phyloP scores from a whole-genome alignment of 164 flowering plant genomes.

The Stephania yunnanensis region DNA sequence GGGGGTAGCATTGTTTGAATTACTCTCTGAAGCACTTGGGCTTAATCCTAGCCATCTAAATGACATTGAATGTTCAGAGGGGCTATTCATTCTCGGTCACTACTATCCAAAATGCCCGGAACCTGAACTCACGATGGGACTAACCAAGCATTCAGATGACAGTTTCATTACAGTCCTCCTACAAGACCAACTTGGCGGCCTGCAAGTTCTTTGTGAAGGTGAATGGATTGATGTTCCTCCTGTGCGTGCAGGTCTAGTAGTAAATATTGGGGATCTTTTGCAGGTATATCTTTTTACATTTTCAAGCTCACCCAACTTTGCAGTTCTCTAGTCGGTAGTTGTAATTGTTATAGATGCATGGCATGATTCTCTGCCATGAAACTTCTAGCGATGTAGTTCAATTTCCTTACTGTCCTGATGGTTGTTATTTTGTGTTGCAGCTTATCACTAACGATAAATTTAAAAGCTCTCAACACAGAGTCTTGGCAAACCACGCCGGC shows the following conservation, averaged over 20 bases:
- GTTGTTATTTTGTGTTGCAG: not conserved
- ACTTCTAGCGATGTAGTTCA: too few species aligned
- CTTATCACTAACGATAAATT: conserved; percentile 28
- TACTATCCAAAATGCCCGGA: conserved; percentile 31
- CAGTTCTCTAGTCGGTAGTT: too few species aligned
- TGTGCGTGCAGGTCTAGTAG: conserved; percentile 20
- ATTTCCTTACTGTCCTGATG: too few species aligned
- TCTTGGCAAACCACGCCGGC: conserved; percentile 4
- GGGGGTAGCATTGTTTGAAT: conserved; percentile 14
- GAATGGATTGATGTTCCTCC: conserved; percentile 27
- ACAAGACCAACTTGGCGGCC: conserved; percentile 26
- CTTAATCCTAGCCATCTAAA: conserved; percentile 20
- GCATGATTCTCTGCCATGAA: too few species aligned
- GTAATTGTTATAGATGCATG: too few species aligned
- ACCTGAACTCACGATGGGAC: conserved; percentile 25
- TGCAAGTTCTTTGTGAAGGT: conserved; percentile 21
- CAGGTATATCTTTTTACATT: conserved; percentile 11
- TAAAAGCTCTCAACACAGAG: conserved; percentile 27
- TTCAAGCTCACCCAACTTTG: not conserved
- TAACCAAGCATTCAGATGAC: conserved; percentile 26
- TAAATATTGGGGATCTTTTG: conserved; percentile 24
- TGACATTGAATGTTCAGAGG: conserved; percentile 16
- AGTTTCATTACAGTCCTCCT: conserved; percentile 22
- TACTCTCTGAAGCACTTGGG: conserved; percentile 35
- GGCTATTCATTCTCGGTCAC: not conserved